phyloP scores from a whole-genome alignment of 352 stramenopile species.

The Phytophthora pini region DNA sequence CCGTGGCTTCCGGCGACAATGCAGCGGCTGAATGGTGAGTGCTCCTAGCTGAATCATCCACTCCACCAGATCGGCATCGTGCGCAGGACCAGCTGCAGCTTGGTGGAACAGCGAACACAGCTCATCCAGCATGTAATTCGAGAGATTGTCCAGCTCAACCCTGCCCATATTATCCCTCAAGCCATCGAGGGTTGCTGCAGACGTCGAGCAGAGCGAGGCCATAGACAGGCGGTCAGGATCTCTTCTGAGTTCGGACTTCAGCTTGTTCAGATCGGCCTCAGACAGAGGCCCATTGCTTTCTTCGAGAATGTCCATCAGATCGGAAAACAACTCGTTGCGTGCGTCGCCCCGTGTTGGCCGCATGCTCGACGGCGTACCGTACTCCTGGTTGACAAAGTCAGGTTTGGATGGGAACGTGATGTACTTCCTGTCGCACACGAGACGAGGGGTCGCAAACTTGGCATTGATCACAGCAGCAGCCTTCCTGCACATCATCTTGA shows the following conservation, averaged over 20 bases:
- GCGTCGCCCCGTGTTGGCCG: neutral
- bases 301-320: constrained; percentile 21
- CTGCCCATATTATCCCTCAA: too few relatives aligned
- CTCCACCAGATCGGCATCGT: constrained; percentile 35
- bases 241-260: constrained; percentile 21
- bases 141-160: too few relatives aligned
- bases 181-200: neutral
- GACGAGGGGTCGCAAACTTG: constrained; percentile 24
- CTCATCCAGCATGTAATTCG: too few relatives aligned
- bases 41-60: constrained; percentile 47
- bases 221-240: constrained; percentile 21
- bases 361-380: constrained; percentile 4
- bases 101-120: constrained; percentile 35
- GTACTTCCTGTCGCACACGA: constrained; percentile 14
- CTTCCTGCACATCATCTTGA: constrained; percentile 12
- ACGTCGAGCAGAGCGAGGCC: neutral
- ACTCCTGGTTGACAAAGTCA: constrained; percentile 29
- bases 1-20: constrained; percentile 10
- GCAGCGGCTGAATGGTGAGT: constrained; percentile 20
- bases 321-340: constrained; percentile 17
- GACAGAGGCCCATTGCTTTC: constrained; percentile 15
- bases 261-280: constrained; percentile 2
- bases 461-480: constrained; percentile 21
- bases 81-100: constrained; percentile 30
- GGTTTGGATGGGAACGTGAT: constrained; percentile 23